Conservation (phyloP, 2,329 filamentous ascomycete species). For the Colletotrichum liriopes region DNA sequence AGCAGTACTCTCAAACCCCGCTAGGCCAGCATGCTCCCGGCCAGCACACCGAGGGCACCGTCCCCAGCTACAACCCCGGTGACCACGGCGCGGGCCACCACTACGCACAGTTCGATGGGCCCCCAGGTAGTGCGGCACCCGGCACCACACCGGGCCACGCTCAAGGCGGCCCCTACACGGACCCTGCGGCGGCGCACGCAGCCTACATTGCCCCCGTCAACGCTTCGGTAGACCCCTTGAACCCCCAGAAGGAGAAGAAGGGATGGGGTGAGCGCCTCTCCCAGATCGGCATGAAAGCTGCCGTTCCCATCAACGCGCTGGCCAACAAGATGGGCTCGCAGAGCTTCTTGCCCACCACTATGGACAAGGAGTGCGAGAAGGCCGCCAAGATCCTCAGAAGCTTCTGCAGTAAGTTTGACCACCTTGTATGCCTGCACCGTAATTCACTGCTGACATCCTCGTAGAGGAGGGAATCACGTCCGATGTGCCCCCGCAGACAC, state of each 20-base stretch:
- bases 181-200: slow-evolving; percentile 19
- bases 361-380: slow-evolving; percentile 94
- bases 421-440: slow-evolving; percentile 25
- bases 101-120: slow-evolving; percentile 26
- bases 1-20: slow-evolving; percentile 10
- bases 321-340: slow-evolving; percentile 88
- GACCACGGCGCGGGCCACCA: slow-evolving; percentile 34
- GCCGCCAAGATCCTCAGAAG: slow-evolving; percentile 86
- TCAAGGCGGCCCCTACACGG: background rate
- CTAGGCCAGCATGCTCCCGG: slow-evolving; percentile 14
- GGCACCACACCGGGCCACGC: background rate
- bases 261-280: slow-evolving; percentile 40
- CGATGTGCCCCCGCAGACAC: slow-evolving; percentile 49
- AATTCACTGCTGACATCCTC: slow-evolving; percentile 3
- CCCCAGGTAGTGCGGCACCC: slow-evolving; percentile 10
- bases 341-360: slow-evolving; percentile 86
- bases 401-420: slow-evolving; percentile 81
- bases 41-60: slow-evolving; percentile 28
- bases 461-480: slow-evolving; percentile 69
- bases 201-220: slow-evolving; percentile 18
- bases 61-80: slow-evolving; percentile 40
- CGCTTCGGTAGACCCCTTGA: slow-evolving; percentile 8
- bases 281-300: slow-evolving; percentile 62
- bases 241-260: slow-evolving; percentile 38
- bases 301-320: slow-evolving; percentile 83